Conservation (phyloP, 2,329 filamentous ascomycete species). For the Fusarium sarcochroum region DNA sequence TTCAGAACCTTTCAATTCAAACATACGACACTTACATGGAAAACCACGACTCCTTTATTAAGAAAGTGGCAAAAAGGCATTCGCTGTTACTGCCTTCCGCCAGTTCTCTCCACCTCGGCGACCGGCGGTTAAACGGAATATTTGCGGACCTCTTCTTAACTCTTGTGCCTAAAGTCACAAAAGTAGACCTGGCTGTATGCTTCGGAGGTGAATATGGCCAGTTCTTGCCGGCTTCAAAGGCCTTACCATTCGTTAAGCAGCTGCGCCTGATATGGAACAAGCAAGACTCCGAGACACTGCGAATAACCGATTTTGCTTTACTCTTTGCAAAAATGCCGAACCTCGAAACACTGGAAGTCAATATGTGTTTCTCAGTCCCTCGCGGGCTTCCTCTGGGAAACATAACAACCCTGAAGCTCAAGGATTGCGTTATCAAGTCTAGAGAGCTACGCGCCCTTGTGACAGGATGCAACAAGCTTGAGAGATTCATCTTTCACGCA, state of each 20-base stretch:
- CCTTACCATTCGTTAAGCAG: not conserved
- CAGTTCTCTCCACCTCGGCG: not conserved
- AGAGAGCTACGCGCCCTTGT: not conserved
- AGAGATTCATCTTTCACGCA: not conserved
- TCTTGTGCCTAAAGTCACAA: not conserved
- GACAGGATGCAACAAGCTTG: not conserved
- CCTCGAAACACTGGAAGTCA: not conserved
- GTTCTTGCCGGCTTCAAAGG: not conserved
- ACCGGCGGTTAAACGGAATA: not conserved
- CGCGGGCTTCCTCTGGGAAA: not conserved
- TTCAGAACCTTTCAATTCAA: not conserved
- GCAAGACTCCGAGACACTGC: not conserved
- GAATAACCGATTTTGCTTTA: not conserved
- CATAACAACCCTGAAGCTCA: not conserved
- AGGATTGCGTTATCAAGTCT: not conserved
- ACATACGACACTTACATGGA: not conserved
- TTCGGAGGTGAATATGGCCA: not conserved
- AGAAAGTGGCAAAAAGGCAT: not conserved
- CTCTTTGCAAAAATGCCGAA: not conserved
- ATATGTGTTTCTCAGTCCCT: not conserved
- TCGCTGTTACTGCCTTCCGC: not conserved
- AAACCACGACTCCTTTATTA: not conserved
- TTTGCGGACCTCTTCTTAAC: not conserved
- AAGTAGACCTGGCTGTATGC: not conserved
- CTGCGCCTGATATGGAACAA: not conserved